These are phyloP conservation scores for Bjerkandera adusta DNA, from an alignment of 1,284 basidiomycete species.

Conservation along the genomic window DNA sequence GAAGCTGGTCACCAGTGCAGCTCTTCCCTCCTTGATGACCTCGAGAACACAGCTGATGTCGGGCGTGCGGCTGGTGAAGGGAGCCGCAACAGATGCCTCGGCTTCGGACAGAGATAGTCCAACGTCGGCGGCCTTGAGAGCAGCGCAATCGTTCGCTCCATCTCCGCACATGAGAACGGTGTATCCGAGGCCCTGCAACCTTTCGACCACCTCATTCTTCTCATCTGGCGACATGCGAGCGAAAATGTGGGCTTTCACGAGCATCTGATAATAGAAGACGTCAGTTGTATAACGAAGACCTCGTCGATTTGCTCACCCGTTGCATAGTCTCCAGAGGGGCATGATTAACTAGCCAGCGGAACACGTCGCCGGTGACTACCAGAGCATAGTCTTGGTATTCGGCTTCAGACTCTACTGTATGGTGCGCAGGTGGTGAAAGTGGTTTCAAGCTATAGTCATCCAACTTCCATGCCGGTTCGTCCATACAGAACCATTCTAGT, in stretches of 20 bases:
- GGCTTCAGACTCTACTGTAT: conserved; percentile 62
- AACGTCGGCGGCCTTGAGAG: conserved; percentile 97
- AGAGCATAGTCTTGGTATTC: conserved; percentile 89
- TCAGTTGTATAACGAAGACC: no score
- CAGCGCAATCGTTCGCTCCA: conserved; percentile 98
- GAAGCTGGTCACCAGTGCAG: conserved; percentile 96
- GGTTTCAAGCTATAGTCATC: conserved; percentile 90
- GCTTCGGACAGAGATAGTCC: conserved; percentile 97
- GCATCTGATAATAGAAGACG: conserved; percentile 79
- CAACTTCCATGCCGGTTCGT: conserved; percentile 84
- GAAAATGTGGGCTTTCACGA: conserved; percentile 97
- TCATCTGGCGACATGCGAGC: conserved; percentile 99
- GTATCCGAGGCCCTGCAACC: conserved; percentile 91
- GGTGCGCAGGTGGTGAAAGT: conserved; percentile 60
- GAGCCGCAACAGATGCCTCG: conserved; percentile 98
- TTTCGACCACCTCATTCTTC: conserved; percentile 98
- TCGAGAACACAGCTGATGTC: conserved; percentile 97
- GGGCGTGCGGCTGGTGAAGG: conserved; percentile 92
- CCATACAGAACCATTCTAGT: conserved; percentile 91
- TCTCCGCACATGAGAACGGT: conserved; percentile 99
- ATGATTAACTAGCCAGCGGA: conserved; percentile 98
- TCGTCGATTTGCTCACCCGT: conserved; percentile 62
- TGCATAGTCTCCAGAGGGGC: conserved; percentile 93
- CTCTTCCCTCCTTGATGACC: conserved; percentile 94
- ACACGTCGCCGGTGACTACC: conserved; percentile 95